Base-by-base conservation (phyloP, 441 rosid genomes). In the Bruguiera hainesii region DNA sequence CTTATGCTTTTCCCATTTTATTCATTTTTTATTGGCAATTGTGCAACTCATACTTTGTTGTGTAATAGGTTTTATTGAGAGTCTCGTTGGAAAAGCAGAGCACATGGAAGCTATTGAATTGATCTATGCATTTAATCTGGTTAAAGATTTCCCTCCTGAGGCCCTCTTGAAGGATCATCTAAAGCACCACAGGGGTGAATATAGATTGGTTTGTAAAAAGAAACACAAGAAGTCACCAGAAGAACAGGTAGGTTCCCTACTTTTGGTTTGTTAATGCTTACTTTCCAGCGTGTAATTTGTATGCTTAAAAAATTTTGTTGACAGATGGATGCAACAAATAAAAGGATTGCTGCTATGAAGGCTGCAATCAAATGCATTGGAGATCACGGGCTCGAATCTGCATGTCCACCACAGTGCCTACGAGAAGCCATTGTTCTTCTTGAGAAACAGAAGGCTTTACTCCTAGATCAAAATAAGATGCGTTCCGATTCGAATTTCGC, bases 61-160 rank as follows among this genome's bases (percentile, higher is more conserved):
- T 60, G 21, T 76, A 39, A 56, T 70, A 83, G 87, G 73, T 55
- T 55, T 83, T 62, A 70, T 83, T 67, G 59, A 52, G 72, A 66
- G 70, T 28, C 85, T 83, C 62, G 56, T 75, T 4, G 33, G 2
- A 26, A 68, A 70, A 67, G 70, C 75, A 70, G 55, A 73, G 73
- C 53, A 64, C 5, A 1, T 71, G 18, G 75, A 61, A 65, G 85
- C 85, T 51, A 63, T 83, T 63, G 58, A 68, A 31, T 81, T 73
- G 68, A 76, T 79, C 48, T 68, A 33, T 66, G 75, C 67, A n/a
- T 75, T 83, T 69, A 61, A 77, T 53, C 72, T 73, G 35, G 72
- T 56, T 55, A 61, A 61, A 0, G 64, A 79, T 60, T 75, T 81
- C 50, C 80, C 79, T 29, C 79, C 72, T 5, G 65, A 25, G 11